phyloP scores from a whole-genome alignment of 1,139 yeast species.

The Pichia sp. region DNA sequence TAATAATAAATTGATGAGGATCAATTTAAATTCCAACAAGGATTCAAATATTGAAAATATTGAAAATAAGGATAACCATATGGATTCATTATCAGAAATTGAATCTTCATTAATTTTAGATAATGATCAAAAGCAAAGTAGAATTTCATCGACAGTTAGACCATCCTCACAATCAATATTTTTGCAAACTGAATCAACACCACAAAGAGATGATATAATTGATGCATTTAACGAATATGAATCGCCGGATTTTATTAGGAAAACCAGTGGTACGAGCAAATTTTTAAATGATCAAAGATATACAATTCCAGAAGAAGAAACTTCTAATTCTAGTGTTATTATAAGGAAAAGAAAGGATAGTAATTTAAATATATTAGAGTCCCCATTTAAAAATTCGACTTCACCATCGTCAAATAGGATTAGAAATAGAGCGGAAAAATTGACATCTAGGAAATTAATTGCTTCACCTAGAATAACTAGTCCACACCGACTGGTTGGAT shows the following conservation, averaged over 20 bases:
- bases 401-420: neutral
- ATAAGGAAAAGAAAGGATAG: neutral
- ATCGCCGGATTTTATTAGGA: constrained; percentile 3
- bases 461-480: constrained; percentile 19
- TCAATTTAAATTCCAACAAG: constrained; percentile 16
- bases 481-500: constrained; percentile 20
- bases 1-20: constrained; percentile 18
- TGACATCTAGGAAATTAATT: constrained; percentile 15
- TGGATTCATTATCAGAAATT: constrained; percentile 13
- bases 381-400: constrained; percentile 1
- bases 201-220: constrained; percentile 2
- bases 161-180: constrained; percentile 2
- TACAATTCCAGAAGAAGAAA: constrained; percentile 7
- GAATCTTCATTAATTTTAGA: constrained; percentile 15
- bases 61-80: neutral
- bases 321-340: constrained; percentile 10
- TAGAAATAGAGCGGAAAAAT: neutral
- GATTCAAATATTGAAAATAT: neutral
- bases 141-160: neutral
- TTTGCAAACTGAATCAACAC: constrained; percentile 13
- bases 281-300: neutral
- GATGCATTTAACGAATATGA: constrained; percentile 1
- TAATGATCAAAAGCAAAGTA: constrained; percentile 3
- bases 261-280: neutral
- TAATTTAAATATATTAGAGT: neutral